Conservation (phyloP, 805 yeast genomes). For the Metschnikowia picachoensis region DNA sequence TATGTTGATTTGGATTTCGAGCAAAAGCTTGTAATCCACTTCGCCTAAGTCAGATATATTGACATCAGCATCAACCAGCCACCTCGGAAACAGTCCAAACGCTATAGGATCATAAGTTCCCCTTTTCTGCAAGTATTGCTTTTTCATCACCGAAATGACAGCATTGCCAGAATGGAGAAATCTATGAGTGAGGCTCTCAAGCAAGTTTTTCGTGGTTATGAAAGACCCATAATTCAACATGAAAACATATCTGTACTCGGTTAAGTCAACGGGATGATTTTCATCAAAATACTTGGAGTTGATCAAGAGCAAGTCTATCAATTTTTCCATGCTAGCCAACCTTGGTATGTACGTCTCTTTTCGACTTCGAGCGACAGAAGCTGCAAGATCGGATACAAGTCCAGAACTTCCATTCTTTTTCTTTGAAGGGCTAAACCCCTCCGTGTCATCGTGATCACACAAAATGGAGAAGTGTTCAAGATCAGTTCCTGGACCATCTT, state of each 20-base stretch:
- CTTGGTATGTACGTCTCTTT: constrained; percentile 29
- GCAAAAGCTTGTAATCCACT: constrained; percentile 62
- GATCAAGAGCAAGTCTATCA: constrained; percentile 74
- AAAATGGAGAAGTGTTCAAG: constrained; percentile 32
- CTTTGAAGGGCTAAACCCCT: not conserved
- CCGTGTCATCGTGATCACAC: constrained; percentile 10
- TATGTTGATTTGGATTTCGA: constrained; percentile 78
- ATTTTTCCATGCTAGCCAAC: constrained; percentile 64
- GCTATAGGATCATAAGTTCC: constrained; percentile 11
- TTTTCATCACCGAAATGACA: constrained; percentile 41
- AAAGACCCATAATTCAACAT: constrained; percentile 39
- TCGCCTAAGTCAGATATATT: constrained; percentile 41
- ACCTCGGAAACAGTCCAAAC: constrained; percentile 47
- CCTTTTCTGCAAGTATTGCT: constrained; percentile 17
- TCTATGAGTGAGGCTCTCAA: constrained; percentile 38
- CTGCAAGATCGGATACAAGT: constrained; percentile 17
- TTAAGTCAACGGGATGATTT: constrained; percentile 30
- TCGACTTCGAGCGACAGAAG: not conserved
- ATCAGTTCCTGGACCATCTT: constrained; percentile 40
- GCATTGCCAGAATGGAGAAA: constrained; percentile 44
- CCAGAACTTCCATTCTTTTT: constrained; percentile 21
- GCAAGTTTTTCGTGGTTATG: constrained; percentile 36
- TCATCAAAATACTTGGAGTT: constrained; percentile 58
- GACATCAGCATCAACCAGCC: constrained; percentile 44
- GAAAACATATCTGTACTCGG: constrained; percentile 41